phyloP scores from a whole-genome alignment of 169 alveolate species.

The Pseudocohnilembus persalinus region DNA sequence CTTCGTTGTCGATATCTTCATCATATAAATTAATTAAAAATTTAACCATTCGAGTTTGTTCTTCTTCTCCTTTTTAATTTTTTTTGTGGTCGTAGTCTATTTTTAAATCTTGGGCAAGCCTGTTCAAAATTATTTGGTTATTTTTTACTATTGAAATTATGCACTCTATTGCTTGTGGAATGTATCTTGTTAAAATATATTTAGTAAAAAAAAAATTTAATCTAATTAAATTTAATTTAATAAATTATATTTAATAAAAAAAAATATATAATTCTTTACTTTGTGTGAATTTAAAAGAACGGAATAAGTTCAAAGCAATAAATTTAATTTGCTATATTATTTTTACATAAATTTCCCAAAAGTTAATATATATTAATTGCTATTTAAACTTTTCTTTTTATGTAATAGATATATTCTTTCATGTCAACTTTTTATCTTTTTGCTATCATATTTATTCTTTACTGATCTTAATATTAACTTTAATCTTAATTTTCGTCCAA shows the following conservation, averaged over 20 bases:
- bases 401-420: not conserved
- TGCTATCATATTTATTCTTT: constrained; percentile 5
- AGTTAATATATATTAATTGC: constrained; percentile 19
- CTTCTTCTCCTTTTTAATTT: not conserved
- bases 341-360: constrained; percentile 31
- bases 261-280: too few relatives aligned
- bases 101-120: constrained; percentile 31
- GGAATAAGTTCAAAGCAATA: constrained; percentile 35
- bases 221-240: not conserved
- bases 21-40: constrained; percentile 43
- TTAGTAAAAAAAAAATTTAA: not conserved
- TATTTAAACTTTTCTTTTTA: constrained; percentile 14
- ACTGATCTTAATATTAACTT: not conserved
- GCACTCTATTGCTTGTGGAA: constrained; percentile 41
- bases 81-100: constrained; percentile 26
- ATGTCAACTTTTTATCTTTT: not conserved
- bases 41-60: constrained; percentile 12
- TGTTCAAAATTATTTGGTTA: constrained; percentile 20
- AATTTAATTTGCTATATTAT: constrained; percentile 25
- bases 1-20: constrained; percentile 15
- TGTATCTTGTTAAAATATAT: not conserved
- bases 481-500: not conserved
- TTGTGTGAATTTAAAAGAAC: constrained; percentile 24
- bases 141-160: constrained; percentile 8
- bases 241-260: too few relatives aligned